Evolutionary conservation across 2,329 filamentous ascomycete genomes (phyloP).

Genomic region (Penicillium sp.): DNA sequence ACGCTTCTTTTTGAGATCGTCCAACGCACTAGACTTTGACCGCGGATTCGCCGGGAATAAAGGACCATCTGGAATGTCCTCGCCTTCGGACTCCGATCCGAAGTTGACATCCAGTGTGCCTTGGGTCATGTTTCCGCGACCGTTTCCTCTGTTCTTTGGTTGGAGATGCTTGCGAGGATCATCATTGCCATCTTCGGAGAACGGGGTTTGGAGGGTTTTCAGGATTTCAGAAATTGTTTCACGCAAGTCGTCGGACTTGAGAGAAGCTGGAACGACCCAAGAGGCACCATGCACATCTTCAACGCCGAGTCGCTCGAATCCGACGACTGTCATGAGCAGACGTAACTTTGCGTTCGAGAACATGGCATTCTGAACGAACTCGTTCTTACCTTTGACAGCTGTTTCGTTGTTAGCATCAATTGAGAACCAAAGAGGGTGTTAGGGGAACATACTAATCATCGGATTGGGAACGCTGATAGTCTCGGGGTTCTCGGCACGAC

Average conservation of each 20-base stretch:
- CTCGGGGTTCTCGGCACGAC: conserved; percentile 43
- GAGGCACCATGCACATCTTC: conserved; percentile 72
- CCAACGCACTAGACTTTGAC: conserved; percentile 52
- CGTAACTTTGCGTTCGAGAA: conserved; percentile 88
- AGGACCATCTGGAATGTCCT: conserved; percentile 56
- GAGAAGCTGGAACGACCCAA: conserved; percentile 71
- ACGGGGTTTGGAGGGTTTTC: conserved; percentile 73
- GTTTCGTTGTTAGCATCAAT: conserved; percentile 7
- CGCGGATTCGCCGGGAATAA: conserved; percentile 62
- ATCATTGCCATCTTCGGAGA: conserved; percentile 70
- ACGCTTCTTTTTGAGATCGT: conserved; percentile 60
- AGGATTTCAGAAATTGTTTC: conserved; percentile 70
- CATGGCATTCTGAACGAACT: conserved; percentile 67
- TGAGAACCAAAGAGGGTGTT: not conserved
- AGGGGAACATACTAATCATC: conserved; percentile 47
- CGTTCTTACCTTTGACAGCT: conserved; percentile 64
- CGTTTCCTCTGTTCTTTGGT: conserved; percentile 57
- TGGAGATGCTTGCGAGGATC: conserved; percentile 76
- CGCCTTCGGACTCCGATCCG: conserved; percentile 67
- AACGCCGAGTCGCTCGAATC: conserved; percentile 62
- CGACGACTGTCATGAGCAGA: conserved; percentile 74
- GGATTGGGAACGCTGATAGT: conserved; percentile 26
- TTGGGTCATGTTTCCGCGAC: conserved; percentile 29
- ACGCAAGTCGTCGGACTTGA: conserved; percentile 64
- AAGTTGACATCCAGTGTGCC: conserved; percentile 55